Percentiles rank a stretch among this genome's conserved stretches.
Conservation (phyloP, 768 basidiomycete species). For the Auricularia heimuer region DNA sequence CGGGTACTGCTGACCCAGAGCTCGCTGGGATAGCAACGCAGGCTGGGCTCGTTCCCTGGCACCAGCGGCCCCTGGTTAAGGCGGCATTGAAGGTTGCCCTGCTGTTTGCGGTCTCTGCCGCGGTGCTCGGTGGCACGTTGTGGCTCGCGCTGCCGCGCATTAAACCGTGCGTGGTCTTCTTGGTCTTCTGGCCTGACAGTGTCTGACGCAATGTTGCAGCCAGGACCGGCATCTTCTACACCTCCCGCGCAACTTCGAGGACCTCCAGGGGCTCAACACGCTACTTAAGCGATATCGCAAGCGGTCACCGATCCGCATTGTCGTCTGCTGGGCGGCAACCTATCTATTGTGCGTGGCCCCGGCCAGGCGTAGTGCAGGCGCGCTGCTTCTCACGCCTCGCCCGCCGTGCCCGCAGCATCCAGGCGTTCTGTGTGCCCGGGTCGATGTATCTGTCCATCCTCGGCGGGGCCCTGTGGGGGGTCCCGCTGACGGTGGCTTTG, state of each 20-base stretch:
- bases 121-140: constrained; percentile 66
- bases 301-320: constrained; percentile 75
- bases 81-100: constrained; percentile 77
- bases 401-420: constrained; percentile 45
- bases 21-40: not conserved
- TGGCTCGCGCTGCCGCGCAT: constrained; percentile 73
- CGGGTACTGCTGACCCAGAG: not conserved
- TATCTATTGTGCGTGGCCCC: constrained; percentile 77
- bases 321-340: constrained; percentile 78
- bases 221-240: constrained; percentile 66
- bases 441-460: constrained; percentile 98
- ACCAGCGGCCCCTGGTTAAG: constrained; percentile 48
- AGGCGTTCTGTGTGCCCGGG: constrained; percentile 93
- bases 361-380: constrained; percentile 5
- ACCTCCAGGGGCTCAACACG: constrained; percentile 76
- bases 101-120: constrained; percentile 61
- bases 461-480: constrained; percentile 92
- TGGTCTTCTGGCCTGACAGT: too few species aligned
- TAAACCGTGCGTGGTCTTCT: constrained; percentile 47
- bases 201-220: constrained; percentile 28
- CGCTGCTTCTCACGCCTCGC: not conserved
- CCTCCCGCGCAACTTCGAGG: constrained; percentile 79
- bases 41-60: not conserved
- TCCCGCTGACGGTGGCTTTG: constrained; percentile 75
- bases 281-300: constrained; percentile 88